These are phyloP conservation scores for Zygosaccharomyces pseudorouxii DNA, from an alignment of 805 yeast species.

Conservation along the genomic window DNA sequence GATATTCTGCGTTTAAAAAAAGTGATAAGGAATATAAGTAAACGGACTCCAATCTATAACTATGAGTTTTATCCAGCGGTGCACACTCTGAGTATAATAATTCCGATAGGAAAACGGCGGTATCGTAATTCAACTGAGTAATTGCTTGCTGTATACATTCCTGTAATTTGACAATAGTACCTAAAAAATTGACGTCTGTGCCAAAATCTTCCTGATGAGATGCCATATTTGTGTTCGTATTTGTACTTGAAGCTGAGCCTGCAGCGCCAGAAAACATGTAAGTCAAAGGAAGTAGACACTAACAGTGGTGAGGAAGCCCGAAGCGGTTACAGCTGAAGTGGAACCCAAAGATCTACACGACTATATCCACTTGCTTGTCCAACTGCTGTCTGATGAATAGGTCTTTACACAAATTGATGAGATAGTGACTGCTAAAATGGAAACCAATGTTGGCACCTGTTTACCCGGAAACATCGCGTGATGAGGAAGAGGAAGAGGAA, in stretches of 20 bases:
- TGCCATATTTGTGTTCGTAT: conserved; percentile 7
- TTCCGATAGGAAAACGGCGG: conserved; percentile 87
- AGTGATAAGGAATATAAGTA: conserved; percentile 69
- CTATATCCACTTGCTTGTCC: background rate
- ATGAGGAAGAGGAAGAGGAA: background rate
- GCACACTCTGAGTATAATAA: conserved; percentile 58
- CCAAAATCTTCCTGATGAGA: conserved; percentile 9
- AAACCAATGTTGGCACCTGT: background rate
- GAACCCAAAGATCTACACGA: background rate
- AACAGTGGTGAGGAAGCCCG: background rate
- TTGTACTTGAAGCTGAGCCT: conserved; percentile 6
- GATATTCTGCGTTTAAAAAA: conserved; percentile 52
- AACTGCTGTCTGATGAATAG: background rate
- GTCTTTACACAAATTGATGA: conserved; percentile 5
- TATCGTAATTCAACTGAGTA: conserved; percentile 34
- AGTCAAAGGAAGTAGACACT: background rate
- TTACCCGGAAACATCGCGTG: conserved; percentile 2
- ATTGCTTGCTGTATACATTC: conserved; percentile 22
- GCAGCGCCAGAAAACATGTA: conserved; percentile 12
- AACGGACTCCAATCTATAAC: conserved; percentile 48
- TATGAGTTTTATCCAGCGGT: conserved; percentile 23
- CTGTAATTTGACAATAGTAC: conserved; percentile 16
- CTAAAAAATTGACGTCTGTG: conserved; percentile 10
- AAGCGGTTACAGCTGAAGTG: background rate
- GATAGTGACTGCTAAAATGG: conserved; percentile 1